These are phyloP conservation scores for Mycena haematopus DNA, from an alignment of 768 basidiomycete genomes.

Conservation along the genomic window DNA sequence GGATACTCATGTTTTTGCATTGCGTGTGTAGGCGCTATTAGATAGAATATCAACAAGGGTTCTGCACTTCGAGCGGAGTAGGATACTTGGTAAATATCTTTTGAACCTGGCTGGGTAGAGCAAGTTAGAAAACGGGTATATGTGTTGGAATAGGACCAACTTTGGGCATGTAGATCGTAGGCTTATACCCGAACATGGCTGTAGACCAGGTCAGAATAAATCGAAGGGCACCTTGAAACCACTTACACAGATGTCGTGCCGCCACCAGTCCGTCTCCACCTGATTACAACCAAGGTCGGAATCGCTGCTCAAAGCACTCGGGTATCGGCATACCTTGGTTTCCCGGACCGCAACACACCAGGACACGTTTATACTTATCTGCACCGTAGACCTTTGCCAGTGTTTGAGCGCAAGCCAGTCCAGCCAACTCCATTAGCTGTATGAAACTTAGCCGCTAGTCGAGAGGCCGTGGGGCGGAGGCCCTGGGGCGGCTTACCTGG, in stretches of 20 bases:
- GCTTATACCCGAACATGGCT: conserved; percentile 93
- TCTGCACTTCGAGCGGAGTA: not conserved
- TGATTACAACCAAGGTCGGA: conserved; percentile 24
- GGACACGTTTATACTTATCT: conserved; percentile 72
- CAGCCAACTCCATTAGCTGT: conserved; percentile 96
- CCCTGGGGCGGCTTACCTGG: conserved; percentile 57
- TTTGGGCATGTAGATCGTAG: conserved; percentile 94
- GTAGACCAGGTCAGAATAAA: conserved; percentile 5
- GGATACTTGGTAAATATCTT: conserved; percentile 87
- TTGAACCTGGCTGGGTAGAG: conserved; percentile 76
- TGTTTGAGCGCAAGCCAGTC: conserved; percentile 90
- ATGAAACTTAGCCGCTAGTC: not conserved
- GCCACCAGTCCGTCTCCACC: conserved; percentile 97
- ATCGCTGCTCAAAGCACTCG: not conserved
- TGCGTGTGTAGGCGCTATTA: conserved; percentile 79
- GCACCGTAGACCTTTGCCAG: conserved; percentile 78
- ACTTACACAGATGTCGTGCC: conserved; percentile 87
- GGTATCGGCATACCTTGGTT: conserved; percentile 71
- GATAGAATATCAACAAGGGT: not conserved
- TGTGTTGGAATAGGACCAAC: conserved; percentile 42
- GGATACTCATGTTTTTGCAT: conserved; percentile 89
- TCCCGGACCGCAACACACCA: conserved; percentile 97
- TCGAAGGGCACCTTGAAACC: not conserved
- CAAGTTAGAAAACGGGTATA: not conserved
- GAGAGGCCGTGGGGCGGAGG: not conserved